Percentiles rank a stretch among this genome's conserved stretches.
These are phyloP conservation scores for Leishmania tarentolae DNA, from an alignment of 208 protist species.

Conservation along the genomic window DNA sequence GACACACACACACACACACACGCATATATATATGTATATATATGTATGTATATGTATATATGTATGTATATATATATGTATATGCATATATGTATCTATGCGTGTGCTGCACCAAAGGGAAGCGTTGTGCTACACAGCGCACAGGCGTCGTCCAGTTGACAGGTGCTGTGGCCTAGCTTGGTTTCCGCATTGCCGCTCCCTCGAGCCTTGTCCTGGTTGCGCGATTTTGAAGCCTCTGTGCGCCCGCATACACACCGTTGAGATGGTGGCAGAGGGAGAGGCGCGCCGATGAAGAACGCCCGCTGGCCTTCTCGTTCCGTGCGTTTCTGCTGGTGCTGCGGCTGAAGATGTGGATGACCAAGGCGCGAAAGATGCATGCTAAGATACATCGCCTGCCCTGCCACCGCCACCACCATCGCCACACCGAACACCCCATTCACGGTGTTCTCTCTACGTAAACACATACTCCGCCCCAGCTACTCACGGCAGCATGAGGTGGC, in stretches of 20 bases:
- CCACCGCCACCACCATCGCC: background rate
- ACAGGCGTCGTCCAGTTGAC: background rate
- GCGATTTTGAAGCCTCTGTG: background rate
- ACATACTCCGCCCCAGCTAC: background rate
- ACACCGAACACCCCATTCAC: background rate
- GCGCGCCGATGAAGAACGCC: background rate
- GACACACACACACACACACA: too few relatives aligned
- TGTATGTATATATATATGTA: too few relatives aligned
- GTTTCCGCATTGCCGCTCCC: background rate
- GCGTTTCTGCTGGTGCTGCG: background rate
- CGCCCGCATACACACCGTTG: background rate
- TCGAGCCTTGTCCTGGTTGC: background rate
- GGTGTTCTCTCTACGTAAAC: background rate
- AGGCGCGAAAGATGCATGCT: background rate
- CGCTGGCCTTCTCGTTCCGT: background rate
- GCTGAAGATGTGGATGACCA: background rate
- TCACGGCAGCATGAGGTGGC: background rate
- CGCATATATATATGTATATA: too few relatives aligned
- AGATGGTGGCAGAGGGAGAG: background rate
- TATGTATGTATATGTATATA: too few relatives aligned
- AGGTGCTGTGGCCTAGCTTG: background rate
- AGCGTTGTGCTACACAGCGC: background rate
- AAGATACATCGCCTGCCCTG: background rate
- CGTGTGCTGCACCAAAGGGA: background rate
- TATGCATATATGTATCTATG: too few relatives aligned